phyloP scores from a whole-genome alignment of 805 yeast genomes.

The Candida sanyiensis region DNA sequence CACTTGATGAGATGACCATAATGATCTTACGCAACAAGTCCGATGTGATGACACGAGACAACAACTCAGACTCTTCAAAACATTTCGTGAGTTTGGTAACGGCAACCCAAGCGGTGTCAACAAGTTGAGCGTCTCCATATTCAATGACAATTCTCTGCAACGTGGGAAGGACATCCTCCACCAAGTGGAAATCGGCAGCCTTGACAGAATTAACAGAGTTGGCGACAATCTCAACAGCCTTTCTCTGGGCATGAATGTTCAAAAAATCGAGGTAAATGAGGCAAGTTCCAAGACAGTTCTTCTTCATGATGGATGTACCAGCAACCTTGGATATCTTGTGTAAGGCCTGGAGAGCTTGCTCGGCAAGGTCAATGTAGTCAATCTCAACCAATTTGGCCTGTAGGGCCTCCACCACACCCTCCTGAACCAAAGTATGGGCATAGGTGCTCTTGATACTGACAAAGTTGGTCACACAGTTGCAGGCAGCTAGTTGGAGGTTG shows the following conservation, averaged over 20 bases:
- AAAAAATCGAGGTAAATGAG: slow-evolving; percentile 79
- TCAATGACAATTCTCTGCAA: slow-evolving; percentile 49
- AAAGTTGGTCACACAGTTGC: slow-evolving; percentile 77
- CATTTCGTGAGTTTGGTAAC: slow-evolving; percentile 52
- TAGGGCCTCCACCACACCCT: slow-evolving; percentile 61
- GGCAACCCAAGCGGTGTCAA: slow-evolving; percentile 62
- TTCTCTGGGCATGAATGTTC: slow-evolving; percentile 82
- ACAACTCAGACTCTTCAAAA: slow-evolving; percentile 38
- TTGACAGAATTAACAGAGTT: slow-evolving; percentile 54
- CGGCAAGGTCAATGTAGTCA: slow-evolving; percentile 84
- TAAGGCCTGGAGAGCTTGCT: slow-evolving; percentile 75
- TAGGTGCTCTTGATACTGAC: slow-evolving; percentile 69
- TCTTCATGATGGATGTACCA: slow-evolving; percentile 45
- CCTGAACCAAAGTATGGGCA: slow-evolving; percentile 53
- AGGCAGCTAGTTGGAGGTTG: slow-evolving; percentile 78
- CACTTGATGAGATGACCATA: slow-evolving; percentile 25
- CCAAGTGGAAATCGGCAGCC: slow-evolving; percentile 36
- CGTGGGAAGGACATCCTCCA: slow-evolving; percentile 53
- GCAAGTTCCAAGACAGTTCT: slow-evolving; percentile 60
- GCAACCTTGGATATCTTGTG: slow-evolving; percentile 57
- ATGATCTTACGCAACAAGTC: slow-evolving; percentile 32
- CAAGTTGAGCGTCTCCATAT: slow-evolving; percentile 51
- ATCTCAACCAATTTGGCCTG: slow-evolving; percentile 66
- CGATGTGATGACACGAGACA: slow-evolving; percentile 39
- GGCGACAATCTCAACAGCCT: slow-evolving; percentile 68